Conservation (phyloP, 2,329 filamentous ascomycete species). For the Diaporthe vexans region DNA sequence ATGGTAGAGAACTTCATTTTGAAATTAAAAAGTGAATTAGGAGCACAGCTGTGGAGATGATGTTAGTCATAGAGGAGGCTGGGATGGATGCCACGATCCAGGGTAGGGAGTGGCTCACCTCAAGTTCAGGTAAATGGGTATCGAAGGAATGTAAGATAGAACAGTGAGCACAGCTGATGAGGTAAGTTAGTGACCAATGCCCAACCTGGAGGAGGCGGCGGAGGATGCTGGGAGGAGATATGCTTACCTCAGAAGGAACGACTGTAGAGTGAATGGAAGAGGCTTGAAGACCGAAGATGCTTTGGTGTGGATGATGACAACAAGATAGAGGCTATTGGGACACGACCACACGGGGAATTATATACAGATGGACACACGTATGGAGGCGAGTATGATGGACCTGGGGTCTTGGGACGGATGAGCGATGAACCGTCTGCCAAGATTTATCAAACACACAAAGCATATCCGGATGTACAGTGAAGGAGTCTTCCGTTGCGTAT, state of each 20-base stretch:
- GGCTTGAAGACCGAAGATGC: slow-evolving; percentile 49
- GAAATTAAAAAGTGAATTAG: slow-evolving; percentile 48
- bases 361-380: slow-evolving; percentile 49
- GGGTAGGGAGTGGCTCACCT: slow-evolving; percentile 40
- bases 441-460: slow-evolving; percentile 47
- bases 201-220: background rate
- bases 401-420: slow-evolving; percentile 39
- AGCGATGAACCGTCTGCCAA: slow-evolving; percentile 48
- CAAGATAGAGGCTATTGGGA: slow-evolving; percentile 45
- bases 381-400: slow-evolving; percentile 16
- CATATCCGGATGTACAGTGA: slow-evolving; percentile 54
- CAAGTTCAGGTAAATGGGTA: slow-evolving; percentile 54
- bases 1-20: slow-evolving; percentile 66
- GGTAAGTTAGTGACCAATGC: slow-evolving; percentile 44
- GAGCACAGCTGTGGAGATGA: slow-evolving; percentile 58
- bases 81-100: slow-evolving; percentile 40
- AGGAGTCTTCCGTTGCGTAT: slow-evolving; percentile 57
- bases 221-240: background rate
- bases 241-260: slow-evolving; percentile 62
- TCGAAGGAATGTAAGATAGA: slow-evolving; percentile 58
- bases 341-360: slow-evolving; percentile 52
- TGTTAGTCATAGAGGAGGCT: background rate
- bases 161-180: slow-evolving; percentile 63
- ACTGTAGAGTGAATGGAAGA: slow-evolving; percentile 56
- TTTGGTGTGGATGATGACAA: slow-evolving; percentile 53